A percentile compares a stretch with the other conserved stretches of the same genome.
phyloP scores from a whole-genome alignment of 176 grass and related monocot species.

The Otatea glauca region DNA sequence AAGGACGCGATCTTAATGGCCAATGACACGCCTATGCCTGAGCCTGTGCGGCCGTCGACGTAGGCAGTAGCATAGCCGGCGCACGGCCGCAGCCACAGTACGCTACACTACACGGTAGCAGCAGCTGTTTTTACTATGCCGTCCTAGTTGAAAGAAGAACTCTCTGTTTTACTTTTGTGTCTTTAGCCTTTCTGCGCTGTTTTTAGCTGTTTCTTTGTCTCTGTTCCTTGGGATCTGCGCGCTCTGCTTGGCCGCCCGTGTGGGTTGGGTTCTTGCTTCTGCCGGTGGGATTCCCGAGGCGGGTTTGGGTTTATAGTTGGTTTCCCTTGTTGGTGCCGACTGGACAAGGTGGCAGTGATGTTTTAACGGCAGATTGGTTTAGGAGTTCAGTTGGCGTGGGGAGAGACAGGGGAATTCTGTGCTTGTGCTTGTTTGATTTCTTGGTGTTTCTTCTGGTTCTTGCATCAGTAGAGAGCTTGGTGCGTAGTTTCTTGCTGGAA shows the following conservation, averaged over 20 bases:
- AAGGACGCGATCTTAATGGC: constrained; percentile 50
- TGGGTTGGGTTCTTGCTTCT: constrained; percentile 20
- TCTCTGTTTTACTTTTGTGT: constrained; percentile 16
- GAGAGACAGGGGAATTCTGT: background rate
- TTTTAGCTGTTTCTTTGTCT: constrained; percentile 27
- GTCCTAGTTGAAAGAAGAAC: background rate
- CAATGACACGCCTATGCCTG: constrained; percentile 29
- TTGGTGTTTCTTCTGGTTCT: background rate
- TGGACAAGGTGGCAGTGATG: background rate
- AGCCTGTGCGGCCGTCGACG: constrained; percentile 22
- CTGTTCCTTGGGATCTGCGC: constrained; percentile 45
- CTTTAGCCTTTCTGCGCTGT: constrained; percentile 49
- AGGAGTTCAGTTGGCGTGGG: background rate
- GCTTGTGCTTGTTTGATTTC: background rate
- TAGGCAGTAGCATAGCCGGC: constrained; percentile 38
- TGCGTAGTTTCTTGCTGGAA: background rate
- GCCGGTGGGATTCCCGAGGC: constrained; percentile 23
- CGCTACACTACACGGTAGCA: background rate
- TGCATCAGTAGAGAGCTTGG: background rate
- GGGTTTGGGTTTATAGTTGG: constrained; percentile 7
- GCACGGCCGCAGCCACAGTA: constrained; percentile 10
- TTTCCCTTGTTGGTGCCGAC: constrained; percentile 5
- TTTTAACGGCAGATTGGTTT: background rate
- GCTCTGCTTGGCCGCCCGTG: constrained; percentile 8
- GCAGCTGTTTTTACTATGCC: constrained; percentile 32